Conservation (phyloP, 1,139 yeast genomes). For the Pichia sp. region DNA sequence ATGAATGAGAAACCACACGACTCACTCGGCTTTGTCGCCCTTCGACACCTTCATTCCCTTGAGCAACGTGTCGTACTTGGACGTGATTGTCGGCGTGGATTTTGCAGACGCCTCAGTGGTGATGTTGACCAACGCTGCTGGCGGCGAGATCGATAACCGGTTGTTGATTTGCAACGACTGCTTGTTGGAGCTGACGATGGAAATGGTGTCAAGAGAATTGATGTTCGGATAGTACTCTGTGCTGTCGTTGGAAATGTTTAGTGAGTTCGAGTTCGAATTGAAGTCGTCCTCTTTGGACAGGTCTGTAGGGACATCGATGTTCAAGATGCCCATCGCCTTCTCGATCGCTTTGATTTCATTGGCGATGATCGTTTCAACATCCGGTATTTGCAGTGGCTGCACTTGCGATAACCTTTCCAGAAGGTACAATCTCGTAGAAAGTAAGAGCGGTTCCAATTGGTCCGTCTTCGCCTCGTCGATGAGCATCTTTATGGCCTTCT, state of each 20-base stretch:
- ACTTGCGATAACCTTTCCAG: slow-evolving; percentile 18
- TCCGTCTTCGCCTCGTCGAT: slow-evolving; percentile 20
- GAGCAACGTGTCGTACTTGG: slow-evolving; percentile 23
- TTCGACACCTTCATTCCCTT: slow-evolving; percentile 25
- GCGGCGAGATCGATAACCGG: slow-evolving; percentile 9
- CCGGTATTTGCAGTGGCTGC: slow-evolving; percentile 16
- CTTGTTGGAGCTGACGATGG: slow-evolving; percentile 2
- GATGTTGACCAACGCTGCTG: neutral
- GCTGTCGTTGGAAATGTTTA: slow-evolving; percentile 8
- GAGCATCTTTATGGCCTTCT: slow-evolving; percentile 24
- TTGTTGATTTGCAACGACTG: slow-evolving; percentile 1
- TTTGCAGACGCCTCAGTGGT: slow-evolving; percentile 1
- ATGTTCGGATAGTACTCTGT: slow-evolving; percentile 5
- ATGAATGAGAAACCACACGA: no score
- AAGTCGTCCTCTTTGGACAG: no score
- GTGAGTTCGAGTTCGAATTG: neutral
- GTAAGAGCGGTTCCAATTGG: slow-evolving; percentile 23
- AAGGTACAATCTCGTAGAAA: slow-evolving; percentile 20
- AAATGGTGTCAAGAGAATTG: slow-evolving; percentile 2
- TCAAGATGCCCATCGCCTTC: slow-evolving; percentile 28
- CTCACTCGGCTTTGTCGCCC: slow-evolving; percentile 29
- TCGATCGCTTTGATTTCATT: slow-evolving; percentile 33
- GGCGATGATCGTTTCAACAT: slow-evolving; percentile 25
- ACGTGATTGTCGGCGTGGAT: slow-evolving; percentile 3
- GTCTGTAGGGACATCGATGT: neutral